Conservation (phyloP, 768 basidiomycete species). For the Galerina marginata region DNA sequence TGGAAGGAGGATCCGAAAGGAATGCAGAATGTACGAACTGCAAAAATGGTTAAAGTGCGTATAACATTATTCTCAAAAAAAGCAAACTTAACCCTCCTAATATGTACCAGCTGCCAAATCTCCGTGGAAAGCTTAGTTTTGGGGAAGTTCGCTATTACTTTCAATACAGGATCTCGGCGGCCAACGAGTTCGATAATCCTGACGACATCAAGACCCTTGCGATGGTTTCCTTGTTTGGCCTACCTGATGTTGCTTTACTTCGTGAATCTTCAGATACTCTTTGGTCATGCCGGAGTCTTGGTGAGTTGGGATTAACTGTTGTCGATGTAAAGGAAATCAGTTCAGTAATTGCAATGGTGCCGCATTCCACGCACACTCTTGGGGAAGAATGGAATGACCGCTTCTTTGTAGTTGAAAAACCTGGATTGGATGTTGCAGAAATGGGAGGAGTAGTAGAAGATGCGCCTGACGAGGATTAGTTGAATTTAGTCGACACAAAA, state of each 20-base stretch:
- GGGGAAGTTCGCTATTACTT: slow-evolving; percentile 28
- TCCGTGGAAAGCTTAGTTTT: slow-evolving; percentile 15
- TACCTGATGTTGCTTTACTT: slow-evolving; percentile 20
- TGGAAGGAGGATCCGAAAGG: slow-evolving; percentile 34
- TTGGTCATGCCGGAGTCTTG: no score
- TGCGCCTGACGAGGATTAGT: no score
- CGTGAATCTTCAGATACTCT: neutral
- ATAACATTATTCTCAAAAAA: neutral
- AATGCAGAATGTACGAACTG: slow-evolving; percentile 15
- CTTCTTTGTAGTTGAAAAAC: slow-evolving; percentile 49
- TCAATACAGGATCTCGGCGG: neutral
- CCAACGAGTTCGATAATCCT: neutral
- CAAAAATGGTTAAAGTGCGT: slow-evolving; percentile 28
- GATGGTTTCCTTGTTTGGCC: slow-evolving; percentile 21
- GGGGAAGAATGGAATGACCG: slow-evolving; percentile 30
- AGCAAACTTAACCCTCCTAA: neutral
- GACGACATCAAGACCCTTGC: slow-evolving; percentile 9
- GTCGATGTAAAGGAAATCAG: slow-evolving; percentile 21
- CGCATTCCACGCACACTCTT: slow-evolving; percentile 10
- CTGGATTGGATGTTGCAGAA: slow-evolving; percentile 33
- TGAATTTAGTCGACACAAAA: no score
- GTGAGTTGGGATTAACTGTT: neutral
- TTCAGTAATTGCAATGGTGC: slow-evolving; percentile 30
- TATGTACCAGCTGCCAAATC: neutral
- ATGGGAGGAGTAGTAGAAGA: no score